Conservation (phyloP, 78 protist species). For the Blattamonas nauphoetae region DNA sequence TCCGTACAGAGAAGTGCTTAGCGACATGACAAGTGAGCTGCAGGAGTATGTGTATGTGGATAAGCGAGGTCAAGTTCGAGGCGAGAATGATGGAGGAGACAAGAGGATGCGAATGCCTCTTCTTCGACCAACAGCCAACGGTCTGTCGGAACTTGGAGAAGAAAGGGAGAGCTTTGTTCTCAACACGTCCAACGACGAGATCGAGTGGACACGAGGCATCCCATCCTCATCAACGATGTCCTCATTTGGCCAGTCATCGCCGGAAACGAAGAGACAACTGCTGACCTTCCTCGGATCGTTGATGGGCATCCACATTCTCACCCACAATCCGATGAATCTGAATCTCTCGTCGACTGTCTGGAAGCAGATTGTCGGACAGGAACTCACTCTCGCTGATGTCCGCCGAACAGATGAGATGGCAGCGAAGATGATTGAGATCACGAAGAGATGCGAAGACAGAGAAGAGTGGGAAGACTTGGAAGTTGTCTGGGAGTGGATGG, state of each 20-base stretch:
- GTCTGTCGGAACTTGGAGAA: background rate
- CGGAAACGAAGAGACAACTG: no score
- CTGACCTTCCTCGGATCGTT: background rate
- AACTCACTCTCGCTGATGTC: background rate
- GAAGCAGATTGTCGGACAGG: background rate
- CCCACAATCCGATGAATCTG: slow-evolving; percentile 1
- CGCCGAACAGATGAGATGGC: background rate
- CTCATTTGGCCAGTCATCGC: no score
- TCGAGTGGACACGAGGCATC: background rate
- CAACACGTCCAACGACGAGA: background rate
- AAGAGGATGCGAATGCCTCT: background rate
- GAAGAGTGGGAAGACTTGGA: background rate
- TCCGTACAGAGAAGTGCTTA: background rate
- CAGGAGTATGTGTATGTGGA: background rate
- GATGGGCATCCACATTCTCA: background rate
- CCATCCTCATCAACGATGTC: no score
- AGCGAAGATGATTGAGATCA: background rate
- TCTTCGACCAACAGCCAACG: background rate
- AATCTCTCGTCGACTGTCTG: background rate
- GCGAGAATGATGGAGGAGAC: no score
- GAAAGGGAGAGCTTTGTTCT: background rate
- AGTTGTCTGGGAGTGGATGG: background rate
- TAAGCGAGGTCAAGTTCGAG: no score
- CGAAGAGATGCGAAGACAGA: background rate
- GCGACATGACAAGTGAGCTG: background rate